Percentiles rank a stretch among this genome's conserved stretches.
Evolutionary conservation across 2,329 filamentous ascomycete species (phyloP).

Genomic region (Cladobotryum protrusum): DNA sequence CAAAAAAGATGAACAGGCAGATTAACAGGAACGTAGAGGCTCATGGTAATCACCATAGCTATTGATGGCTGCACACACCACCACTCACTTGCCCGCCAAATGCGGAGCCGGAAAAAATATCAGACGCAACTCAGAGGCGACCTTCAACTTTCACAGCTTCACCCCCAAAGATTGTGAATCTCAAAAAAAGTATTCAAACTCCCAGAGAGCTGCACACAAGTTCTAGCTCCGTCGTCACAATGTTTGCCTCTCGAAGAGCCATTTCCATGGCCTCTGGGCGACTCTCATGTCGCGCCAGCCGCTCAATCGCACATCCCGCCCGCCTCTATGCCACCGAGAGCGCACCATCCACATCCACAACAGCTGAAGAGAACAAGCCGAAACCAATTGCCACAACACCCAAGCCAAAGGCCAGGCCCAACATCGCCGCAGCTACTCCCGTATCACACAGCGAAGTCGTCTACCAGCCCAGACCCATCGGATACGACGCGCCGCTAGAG

Average conservation of each 20-base stretch:
- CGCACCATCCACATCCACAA: neutral
- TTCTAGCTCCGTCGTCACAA: slow-evolving; percentile 10
- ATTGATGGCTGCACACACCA: too few relatives aligned
- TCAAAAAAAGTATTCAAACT: too few relatives aligned
- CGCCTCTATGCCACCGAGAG: slow-evolving; percentile 21
- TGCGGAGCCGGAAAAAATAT: too few relatives aligned
- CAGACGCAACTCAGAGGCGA: too few relatives aligned
- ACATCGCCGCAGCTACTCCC: neutral
- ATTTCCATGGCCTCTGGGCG: slow-evolving; percentile 17
- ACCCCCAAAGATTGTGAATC: too few relatives aligned
- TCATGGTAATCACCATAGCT: too few relatives aligned
- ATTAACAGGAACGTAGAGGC: too few relatives aligned
- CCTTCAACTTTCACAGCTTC: too few relatives aligned
- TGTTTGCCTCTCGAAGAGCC: slow-evolving; percentile 23
- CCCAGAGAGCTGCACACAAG: too few relatives aligned
- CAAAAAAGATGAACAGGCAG: too few relatives aligned
- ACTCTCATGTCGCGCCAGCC: slow-evolving; percentile 11
- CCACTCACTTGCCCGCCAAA: too few relatives aligned
- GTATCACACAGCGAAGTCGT: slow-evolving; percentile 4
- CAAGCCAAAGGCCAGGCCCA: slow-evolving; percentile 1
- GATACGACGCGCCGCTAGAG: slow-evolving; percentile 10
- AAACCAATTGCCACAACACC: slow-evolving; percentile 1
- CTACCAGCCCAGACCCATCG: slow-evolving; percentile 16
- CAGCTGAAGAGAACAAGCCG: slow-evolving; percentile 1
- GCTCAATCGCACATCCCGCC: slow-evolving; percentile 15